Percentiles rank a stretch among this genome's conserved stretches.
Evolutionary conservation across 495 filamentous ascomycete species (phyloP).

Genomic region (Penicillium atrosanguineum): DNA sequence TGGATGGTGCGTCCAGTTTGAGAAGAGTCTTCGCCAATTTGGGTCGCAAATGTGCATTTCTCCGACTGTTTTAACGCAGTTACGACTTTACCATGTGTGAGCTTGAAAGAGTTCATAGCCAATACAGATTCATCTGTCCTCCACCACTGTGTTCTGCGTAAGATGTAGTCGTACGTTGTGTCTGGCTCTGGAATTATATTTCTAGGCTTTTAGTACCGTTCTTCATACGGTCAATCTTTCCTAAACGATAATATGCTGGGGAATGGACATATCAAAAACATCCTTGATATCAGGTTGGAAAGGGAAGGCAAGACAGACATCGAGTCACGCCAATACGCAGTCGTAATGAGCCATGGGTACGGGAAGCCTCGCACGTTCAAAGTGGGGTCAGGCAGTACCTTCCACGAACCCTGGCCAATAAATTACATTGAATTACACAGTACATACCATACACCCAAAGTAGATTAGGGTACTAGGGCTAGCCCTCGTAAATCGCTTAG

Average conservation of each 20-base stretch:
- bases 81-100: constrained; percentile 41
- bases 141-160: constrained; percentile 17
- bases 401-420: constrained; percentile 1
- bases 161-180: constrained; percentile 2
- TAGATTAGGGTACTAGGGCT: constrained; percentile 41
- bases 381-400: neutral
- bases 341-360: neutral
- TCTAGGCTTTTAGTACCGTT: neutral
- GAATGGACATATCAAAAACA: neutral
- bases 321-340: neutral
- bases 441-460: constrained; percentile 14
- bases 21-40: constrained; percentile 30
- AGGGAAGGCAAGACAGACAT: neutral
- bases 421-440: constrained; percentile 2
- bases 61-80: constrained; percentile 43
- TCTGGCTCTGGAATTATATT: neutral
- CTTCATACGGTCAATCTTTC: neutral
- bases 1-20: constrained; percentile 35
- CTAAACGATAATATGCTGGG: neutral
- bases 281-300: neutral
- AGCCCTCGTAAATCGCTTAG: constrained; percentile 47
- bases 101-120: constrained; percentile 41
- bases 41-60: constrained; percentile 33
- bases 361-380: neutral
- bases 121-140: constrained; percentile 45